Evolutionary conservation across 78 protist species (phyloP), one percentile per base, ranked within the genome.

Genomic region (Dictyostelium citrinum): DNA sequence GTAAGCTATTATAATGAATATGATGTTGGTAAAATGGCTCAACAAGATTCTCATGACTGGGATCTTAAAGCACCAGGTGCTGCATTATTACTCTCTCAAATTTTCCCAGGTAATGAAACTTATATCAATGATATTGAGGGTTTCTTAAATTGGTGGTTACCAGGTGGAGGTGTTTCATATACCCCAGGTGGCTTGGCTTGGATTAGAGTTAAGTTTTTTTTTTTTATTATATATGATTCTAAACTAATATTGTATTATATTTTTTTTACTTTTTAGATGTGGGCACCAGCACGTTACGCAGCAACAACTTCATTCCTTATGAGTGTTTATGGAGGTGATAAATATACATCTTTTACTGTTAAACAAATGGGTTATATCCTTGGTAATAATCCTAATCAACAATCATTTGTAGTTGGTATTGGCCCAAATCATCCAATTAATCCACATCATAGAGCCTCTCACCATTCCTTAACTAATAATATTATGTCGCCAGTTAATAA

Each of bases 141-240:
- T 5, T 86, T 43, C 43, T 22, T 86, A 4, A 86, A 86, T 27
- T 86, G 46, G 68, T 86, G 92, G 92, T 41, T 77, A 31, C 92
- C 83, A 86, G 92, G 84, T 64, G 92, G 92, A 27, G 82, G 86
- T 7, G 85, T 82, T 27, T 17, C 76, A 20, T 83, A 90, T 11
- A 90, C 95, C 1, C 95, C 95, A 20, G 95, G 95, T 61, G 95
- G 95, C 45, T 31, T 90, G 5, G 95, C 90, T 9, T 90, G 90
- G 95, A 51, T 86, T 41, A 71, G 90, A 41, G 39, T 27, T n/a
- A 55, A 9, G 16, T 16, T 49, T 49, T 49, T 49, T 16, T 49
- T 49, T 43, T 43, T 39, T 39, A n/a, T n/a, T n/a, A n/a, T n/a
- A n/a, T n/a, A n/a, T n/a, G n/a, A n/a, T 39, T 39, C 43, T 39